Percentiles rank a stretch among this genome's conserved stretches.
Conservation (phyloP, 805 yeast genomes). For the Zygoascus ofunaensis region DNA sequence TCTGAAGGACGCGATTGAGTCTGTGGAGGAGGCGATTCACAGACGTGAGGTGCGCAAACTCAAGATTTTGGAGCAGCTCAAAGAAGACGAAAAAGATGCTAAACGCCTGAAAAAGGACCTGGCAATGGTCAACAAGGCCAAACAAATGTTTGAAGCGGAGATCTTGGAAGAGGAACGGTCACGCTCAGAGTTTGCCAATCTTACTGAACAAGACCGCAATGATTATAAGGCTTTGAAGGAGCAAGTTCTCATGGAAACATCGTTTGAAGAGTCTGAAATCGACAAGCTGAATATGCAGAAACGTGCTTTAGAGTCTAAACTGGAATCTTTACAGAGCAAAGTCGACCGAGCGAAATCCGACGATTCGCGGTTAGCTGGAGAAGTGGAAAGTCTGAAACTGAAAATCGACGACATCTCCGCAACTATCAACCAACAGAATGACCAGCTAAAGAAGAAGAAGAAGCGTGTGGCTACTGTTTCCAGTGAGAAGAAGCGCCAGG, state of each 20-base stretch:
- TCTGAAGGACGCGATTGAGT: slow-evolving; percentile 44
- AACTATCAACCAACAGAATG: slow-evolving; percentile 19
- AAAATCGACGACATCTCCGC: slow-evolving; percentile 31
- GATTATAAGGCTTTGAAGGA: slow-evolving; percentile 55
- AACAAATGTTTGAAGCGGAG: slow-evolving; percentile 32
- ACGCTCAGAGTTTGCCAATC: slow-evolving; percentile 26
- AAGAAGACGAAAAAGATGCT: slow-evolving; percentile 40
- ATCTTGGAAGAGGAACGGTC: slow-evolving; percentile 24
- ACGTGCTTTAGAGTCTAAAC: slow-evolving; percentile 19
- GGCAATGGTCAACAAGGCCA: slow-evolving; percentile 35
- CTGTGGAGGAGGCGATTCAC: slow-evolving; percentile 35
- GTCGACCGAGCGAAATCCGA: slow-evolving; percentile 12
- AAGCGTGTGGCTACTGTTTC: slow-evolving; percentile 17
- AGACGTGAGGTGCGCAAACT: slow-evolving; percentile 40
- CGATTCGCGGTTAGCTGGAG: slow-evolving; percentile 18
- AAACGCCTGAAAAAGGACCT: slow-evolving; percentile 40
- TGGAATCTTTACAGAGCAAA: slow-evolving; percentile 14
- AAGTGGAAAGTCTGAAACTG: slow-evolving; percentile 31
- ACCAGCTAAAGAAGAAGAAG: slow-evolving; percentile 19
- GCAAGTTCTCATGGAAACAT: slow-evolving; percentile 30
- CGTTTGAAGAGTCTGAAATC: slow-evolving; percentile 19
- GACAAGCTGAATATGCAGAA: slow-evolving; percentile 18
- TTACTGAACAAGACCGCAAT: slow-evolving; percentile 43
- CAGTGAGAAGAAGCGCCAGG: slow-evolving; percentile 19
- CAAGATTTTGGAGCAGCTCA: slow-evolving; percentile 44